A percentile compares a stretch with the other conserved stretches of the same genome.
These are phyloP conservation scores for Leonotis leonurus DNA, from an alignment of 257 asterid genomes.

Conservation along the genomic window DNA sequence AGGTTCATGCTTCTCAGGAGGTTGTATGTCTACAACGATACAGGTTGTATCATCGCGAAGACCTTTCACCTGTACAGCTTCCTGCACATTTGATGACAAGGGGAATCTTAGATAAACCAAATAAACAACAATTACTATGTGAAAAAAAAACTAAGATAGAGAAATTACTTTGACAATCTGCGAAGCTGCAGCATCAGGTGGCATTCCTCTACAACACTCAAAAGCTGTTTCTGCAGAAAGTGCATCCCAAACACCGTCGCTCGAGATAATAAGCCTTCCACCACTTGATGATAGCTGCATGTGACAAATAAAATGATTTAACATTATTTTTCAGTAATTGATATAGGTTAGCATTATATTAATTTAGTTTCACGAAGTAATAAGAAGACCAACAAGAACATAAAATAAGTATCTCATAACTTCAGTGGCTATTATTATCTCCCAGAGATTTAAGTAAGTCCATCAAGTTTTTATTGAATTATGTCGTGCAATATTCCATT, in stretches of 20 bases:
- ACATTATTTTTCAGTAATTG: background rate
- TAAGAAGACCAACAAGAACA: background rate
- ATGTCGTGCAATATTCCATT: no score
- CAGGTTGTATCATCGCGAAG: slow-evolving; percentile 97
- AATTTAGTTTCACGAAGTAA: background rate
- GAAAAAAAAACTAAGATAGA: background rate
- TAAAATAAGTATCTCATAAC: background rate
- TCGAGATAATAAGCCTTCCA: slow-evolving; percentile 85
- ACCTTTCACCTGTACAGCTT: slow-evolving; percentile 76
- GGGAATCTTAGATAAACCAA: slow-evolving; percentile 6
- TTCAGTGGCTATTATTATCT: background rate
- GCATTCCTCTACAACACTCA: slow-evolving; percentile 86
- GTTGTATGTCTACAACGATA: slow-evolving; percentile 78
- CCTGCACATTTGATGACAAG: slow-evolving; percentile 37
- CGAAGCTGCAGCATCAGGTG: slow-evolving; percentile 82
- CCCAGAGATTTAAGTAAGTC: background rate
- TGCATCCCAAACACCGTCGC: slow-evolving; percentile 99
- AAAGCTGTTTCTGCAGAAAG: slow-evolving; percentile 77
- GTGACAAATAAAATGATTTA: slow-evolving; percentile 8
- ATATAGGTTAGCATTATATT: background rate
- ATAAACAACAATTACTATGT: background rate
- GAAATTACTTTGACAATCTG: slow-evolving; percentile 76
- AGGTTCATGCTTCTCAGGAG: slow-evolving; percentile 56
- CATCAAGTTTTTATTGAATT: background rate
- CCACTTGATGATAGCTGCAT: slow-evolving; percentile 84